Base-by-base conservation (phyloP, 768 basidiomycete genomes). In the Collybiopsis confluens region DNA sequence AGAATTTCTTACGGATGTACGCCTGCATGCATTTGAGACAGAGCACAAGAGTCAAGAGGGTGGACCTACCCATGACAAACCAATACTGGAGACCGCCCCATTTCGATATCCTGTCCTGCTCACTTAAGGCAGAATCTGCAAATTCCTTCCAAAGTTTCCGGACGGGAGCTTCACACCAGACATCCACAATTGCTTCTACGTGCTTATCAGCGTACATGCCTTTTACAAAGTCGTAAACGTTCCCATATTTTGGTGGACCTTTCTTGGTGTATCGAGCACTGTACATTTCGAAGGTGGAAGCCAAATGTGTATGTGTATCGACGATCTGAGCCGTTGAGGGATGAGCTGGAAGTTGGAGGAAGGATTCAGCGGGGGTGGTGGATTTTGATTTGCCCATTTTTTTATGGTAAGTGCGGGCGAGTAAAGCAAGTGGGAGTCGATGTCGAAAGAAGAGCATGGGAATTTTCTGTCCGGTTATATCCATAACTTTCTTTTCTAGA, bases 131-230 rank as follows among this genome's bases (percentile, higher is more conserved):
- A 1, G 84, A 81, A 65, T 90, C 86, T 1, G 90, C 90, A 41
- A 89, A 72, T 56, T 85, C 85, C 59, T 72, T 79, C 89, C 89
- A 92, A 6, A 72, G 18, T 30, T 57, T 70, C 56, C 71, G 71
- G 13, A 90, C 81, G 0, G 90, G 87, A 0, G 86, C 87, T 62
- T 92, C 92, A 59, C 92, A 94, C 86, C 89, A 94, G 2, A 94
- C 92, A 59, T 94, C 92, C 5, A 94, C 82, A 50, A 93, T 75
- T 4, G 83, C 77, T 49, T 80, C 71, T 3, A 92, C 81, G 35
- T 76, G 76, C 26, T 78, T 77, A 9, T 70, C 79, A 1, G 62
- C 66, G 61, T 87, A 90, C 62, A 89, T 64, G 15, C 72, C 83
- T 2, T 77, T 75, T 4, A 87, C 78, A 58, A 93, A 89, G 36